These are phyloP conservation scores for Curvularia verruculosa DNA, from an alignment of 2,329 filamentous ascomycete genomes.

Conservation along the genomic window DNA sequence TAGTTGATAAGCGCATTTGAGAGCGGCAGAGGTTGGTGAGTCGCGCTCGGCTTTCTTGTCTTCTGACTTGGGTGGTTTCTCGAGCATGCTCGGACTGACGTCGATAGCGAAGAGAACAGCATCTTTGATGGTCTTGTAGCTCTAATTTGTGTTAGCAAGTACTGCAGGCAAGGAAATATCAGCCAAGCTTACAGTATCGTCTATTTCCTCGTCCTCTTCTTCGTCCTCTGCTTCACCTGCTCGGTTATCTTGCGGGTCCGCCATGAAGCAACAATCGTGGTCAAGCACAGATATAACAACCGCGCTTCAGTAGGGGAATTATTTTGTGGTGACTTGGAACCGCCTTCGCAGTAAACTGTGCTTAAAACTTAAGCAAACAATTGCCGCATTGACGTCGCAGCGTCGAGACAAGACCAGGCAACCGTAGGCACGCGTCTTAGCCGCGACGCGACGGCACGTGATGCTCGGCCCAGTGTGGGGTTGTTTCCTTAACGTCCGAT, in stretches of 20 bases:
- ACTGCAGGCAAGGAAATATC: background rate
- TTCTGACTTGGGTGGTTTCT: slow-evolving; percentile 64
- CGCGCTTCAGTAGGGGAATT: background rate
- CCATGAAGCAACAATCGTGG: slow-evolving; percentile 30
- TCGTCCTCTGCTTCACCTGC: slow-evolving; percentile 67
- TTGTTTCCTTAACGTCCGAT: slow-evolving; percentile 23
- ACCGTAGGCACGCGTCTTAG: slow-evolving; percentile 30
- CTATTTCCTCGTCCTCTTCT: slow-evolving; percentile 73
- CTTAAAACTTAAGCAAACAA: background rate
- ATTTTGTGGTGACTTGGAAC: background rate
- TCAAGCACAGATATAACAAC: background rate
- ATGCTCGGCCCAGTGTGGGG: slow-evolving; percentile 2
- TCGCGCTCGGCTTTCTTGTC: slow-evolving; percentile 77
- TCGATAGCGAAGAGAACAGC: slow-evolving; percentile 98
- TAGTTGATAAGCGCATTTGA: slow-evolving; percentile 92
- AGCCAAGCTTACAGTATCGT: slow-evolving; percentile 62
- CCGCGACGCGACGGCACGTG: slow-evolving; percentile 32
- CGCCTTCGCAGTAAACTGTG: background rate
- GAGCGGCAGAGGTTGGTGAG: slow-evolving; percentile 78
- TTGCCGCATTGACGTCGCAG: background rate
- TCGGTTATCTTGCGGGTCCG: slow-evolving; percentile 38
- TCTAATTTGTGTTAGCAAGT: slow-evolving; percentile 51
- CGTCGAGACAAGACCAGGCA: slow-evolving; percentile 24
- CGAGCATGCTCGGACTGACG: slow-evolving; percentile 85
- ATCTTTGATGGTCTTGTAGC: slow-evolving; percentile 92